Base-by-base conservation (phyloP, 2,329 filamentous ascomycete species). In the Nothophoma quercina region DNA sequence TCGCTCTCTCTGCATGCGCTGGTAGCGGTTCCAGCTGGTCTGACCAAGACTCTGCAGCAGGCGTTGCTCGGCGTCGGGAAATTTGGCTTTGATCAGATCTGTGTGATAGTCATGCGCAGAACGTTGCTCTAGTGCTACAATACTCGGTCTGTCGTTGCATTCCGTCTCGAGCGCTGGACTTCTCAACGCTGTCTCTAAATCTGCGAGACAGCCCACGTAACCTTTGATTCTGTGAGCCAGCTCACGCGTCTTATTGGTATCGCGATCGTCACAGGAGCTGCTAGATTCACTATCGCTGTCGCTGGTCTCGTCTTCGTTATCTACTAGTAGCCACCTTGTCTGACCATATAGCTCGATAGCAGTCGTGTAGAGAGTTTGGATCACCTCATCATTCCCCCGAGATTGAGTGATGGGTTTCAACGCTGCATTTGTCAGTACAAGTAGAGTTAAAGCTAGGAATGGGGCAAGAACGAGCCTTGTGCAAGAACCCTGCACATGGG, bases 21-120 rank as follows among this genome's bases (percentile, higher is more conserved):
- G 53, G 29, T 61, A 66, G 7, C 63, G 50, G 18, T 55, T 21
- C 64, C 64, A 66, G 29, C 60, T 68, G 2, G 43, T 55, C 34
- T 56, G 56, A 6, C 64, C 64, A 0, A 68, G 39, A 16, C 51
- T 48, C n/a, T 58, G 28, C 5, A 59, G 50, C 2, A 64, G 26
- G 1, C 42, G 10, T 0, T 9, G 5, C 12, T 34, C 42, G 4
- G 58, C 63, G 21, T 55, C 30, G 0, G 63, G 63, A 36, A 54
- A 65, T 30, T 60, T 65, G 3, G 35, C 38, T 5, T 23, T 32
- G 26, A 67, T 59, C 2, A 62, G 34, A 26, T 58, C 58, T 4
- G 52, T 51, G 30, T 64, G 62, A 26, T 61, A 66, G 22, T 65
- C 61, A 28, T 63, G 39, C 2, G 57, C 62, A 4, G 48, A 39